Conservation (phyloP, 2,329 filamentous ascomycete species). For the Pezicula radicicola region DNA sequence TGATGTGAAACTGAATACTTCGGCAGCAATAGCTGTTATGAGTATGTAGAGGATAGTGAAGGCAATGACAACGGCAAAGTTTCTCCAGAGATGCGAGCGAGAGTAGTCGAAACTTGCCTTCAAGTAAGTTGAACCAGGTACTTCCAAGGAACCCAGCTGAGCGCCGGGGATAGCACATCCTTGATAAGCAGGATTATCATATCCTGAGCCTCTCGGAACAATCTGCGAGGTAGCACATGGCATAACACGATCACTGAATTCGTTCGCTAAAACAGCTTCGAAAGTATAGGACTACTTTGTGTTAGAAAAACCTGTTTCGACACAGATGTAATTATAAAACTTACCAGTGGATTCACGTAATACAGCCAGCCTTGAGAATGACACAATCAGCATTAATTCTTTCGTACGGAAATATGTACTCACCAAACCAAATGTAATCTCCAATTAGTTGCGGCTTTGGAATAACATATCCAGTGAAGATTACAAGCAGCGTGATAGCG, state of each 20-base stretch:
- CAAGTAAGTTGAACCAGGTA: constrained; percentile 54
- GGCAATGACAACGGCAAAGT: constrained; percentile 67
- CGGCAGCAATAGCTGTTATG: constrained; percentile 67
- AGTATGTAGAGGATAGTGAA: constrained; percentile 73
- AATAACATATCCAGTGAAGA: constrained; percentile 68
- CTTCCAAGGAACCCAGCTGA: constrained; percentile 42
- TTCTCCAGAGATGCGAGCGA: constrained; percentile 59
- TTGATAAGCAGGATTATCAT: constrained; percentile 50
- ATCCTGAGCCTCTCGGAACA: constrained; percentile 55
- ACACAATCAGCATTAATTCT: too few species aligned
- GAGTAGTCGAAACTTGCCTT: constrained; percentile 53
- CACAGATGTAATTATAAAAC: neutral
- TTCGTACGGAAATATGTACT: too few species aligned
- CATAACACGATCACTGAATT: constrained; percentile 55
- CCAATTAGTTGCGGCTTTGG: constrained; percentile 56
- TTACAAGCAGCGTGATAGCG: constrained; percentile 57
- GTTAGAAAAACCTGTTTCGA: neutral
- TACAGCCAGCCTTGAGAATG: constrained; percentile 44
- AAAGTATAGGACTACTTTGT: constrained; percentile 48
- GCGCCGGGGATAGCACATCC: constrained; percentile 63
- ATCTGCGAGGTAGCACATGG: constrained; percentile 53
- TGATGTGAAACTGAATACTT: constrained; percentile 60
- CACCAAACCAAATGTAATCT: constrained; percentile 60
- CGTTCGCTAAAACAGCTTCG: constrained; percentile 60
- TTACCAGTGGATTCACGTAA: constrained; percentile 37